Percentiles rank a stretch among this genome's conserved stretches.
These are phyloP conservation scores for Starmerella powellii DNA, from an alignment of 805 yeast genomes.

Conservation along the genomic window DNA sequence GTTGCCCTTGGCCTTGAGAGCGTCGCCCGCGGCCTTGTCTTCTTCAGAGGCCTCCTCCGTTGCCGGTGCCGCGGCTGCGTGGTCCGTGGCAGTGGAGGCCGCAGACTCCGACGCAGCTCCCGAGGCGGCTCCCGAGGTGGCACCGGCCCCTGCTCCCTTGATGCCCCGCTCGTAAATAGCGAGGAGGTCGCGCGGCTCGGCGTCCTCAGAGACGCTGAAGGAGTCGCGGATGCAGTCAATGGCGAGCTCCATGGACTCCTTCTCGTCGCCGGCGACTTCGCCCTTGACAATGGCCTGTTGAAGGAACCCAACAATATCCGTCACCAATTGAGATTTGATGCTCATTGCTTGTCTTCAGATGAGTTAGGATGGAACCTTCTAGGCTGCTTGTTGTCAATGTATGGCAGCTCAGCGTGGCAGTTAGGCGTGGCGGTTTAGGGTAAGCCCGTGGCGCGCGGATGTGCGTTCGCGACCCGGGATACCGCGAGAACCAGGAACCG, in stretches of 20 bases:
- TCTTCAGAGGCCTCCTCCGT: slow-evolving; percentile 26
- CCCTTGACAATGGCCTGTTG: slow-evolving; percentile 46
- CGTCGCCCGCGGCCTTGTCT: slow-evolving; percentile 68
- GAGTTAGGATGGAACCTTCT: too few species aligned
- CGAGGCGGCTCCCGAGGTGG: neutral
- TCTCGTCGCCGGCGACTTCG: slow-evolving; percentile 60
- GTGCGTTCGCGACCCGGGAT: too few species aligned
- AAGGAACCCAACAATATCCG: slow-evolving; percentile 63
- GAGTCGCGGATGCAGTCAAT: slow-evolving; percentile 85
- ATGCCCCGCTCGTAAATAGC: slow-evolving; percentile 15
- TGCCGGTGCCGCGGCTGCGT: slow-evolving; percentile 25
- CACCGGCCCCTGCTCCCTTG: slow-evolving; percentile 1
- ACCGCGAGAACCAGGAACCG: too few species aligned
- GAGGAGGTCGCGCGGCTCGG: slow-evolving; percentile 20
- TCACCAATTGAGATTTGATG: slow-evolving; percentile 36
- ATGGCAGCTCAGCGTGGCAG: neutral
- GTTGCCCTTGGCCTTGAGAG: slow-evolving; percentile 76
- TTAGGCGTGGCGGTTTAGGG: too few species aligned
- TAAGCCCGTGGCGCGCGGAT: too few species aligned
- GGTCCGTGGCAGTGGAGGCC: slow-evolving; percentile 13
- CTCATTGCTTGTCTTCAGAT: slow-evolving; percentile 3
- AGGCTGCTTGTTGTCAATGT: neutral
- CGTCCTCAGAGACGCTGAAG: slow-evolving; percentile 46
- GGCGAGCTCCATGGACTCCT: slow-evolving; percentile 87
- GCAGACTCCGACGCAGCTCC: neutral